A percentile compares a stretch with the other conserved stretches of the same genome.
phyloP scores from a whole-genome alignment of 2,329 filamentous ascomycete species.

The Waltergamsia citrina region DNA sequence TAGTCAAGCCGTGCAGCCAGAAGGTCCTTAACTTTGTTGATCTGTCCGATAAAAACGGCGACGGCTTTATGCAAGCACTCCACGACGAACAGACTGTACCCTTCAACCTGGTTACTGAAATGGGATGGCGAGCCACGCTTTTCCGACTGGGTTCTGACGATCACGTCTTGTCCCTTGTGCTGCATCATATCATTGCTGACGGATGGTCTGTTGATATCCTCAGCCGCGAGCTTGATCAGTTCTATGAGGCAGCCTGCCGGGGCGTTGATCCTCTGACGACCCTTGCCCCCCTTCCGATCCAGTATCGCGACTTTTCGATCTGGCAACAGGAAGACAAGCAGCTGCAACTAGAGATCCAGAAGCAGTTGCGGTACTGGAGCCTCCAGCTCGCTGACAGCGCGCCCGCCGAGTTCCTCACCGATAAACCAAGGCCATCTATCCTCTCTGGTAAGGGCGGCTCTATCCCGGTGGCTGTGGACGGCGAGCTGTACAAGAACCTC shows the following conservation, averaged over 20 bases:
- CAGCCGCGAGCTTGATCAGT: slow-evolving; percentile 8
- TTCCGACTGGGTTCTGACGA: slow-evolving; percentile 7
- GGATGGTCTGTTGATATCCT: slow-evolving; percentile 18
- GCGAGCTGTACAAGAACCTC: slow-evolving; percentile 4
- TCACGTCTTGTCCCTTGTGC: slow-evolving; percentile 13
- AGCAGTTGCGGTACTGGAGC: slow-evolving; percentile 14
- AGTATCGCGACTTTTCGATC: slow-evolving; percentile 14
- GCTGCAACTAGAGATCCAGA: slow-evolving; percentile 11
- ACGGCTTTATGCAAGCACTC: neutral
- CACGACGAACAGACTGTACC: slow-evolving; percentile 7
- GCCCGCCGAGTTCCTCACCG: slow-evolving; percentile 19
- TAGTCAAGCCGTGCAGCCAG: neutral
- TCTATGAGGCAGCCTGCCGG: slow-evolving; percentile 9
- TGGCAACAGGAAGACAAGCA: slow-evolving; percentile 13
- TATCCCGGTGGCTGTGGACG: neutral
- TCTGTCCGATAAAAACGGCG: neutral
- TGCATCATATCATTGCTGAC: slow-evolving; percentile 18
- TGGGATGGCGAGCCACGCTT: slow-evolving; percentile 11
- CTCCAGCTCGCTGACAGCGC: slow-evolving; percentile 2
- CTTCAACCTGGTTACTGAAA: slow-evolving; percentile 11
- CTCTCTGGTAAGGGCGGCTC: slow-evolving; percentile 3
- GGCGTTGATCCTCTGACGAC: slow-evolving; percentile 4
- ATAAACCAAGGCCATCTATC: slow-evolving; percentile 19
- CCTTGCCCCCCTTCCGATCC: slow-evolving; percentile 10
- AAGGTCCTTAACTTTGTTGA: slow-evolving; percentile 3